Conservation (phyloP, 1,284 basidiomycete species). For the Erythrobasidium hasegawianum region DNA sequence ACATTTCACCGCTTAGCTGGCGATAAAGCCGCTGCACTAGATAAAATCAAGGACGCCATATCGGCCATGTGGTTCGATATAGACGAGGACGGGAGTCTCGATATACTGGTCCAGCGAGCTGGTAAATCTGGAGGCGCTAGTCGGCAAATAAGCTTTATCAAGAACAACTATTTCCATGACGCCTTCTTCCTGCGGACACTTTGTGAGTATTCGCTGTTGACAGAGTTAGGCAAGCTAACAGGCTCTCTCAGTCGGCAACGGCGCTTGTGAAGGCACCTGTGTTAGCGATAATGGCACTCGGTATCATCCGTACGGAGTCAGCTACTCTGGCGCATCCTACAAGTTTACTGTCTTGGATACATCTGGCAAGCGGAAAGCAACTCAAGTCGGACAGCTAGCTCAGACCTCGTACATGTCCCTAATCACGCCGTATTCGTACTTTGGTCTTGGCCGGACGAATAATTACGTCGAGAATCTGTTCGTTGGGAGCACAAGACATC, state of each 20-base stretch:
- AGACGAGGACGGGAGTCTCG: constrained; percentile 90
- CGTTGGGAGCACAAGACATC: constrained; percentile 77
- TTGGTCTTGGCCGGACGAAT: constrained; percentile 97
- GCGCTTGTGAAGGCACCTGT: constrained; percentile 82
- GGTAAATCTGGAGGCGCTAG: constrained; percentile 56
- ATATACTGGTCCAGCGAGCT: constrained; percentile 82
- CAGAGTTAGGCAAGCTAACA: not conserved
- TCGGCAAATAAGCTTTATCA: constrained; percentile 67
- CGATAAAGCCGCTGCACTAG: constrained; percentile 63
- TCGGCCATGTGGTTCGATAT: constrained; percentile 81
- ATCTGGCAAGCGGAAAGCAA: constrained; percentile 79
- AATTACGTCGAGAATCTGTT: constrained; percentile 98
- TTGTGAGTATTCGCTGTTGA: constrained; percentile 54
- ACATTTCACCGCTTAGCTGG: constrained; percentile 60
- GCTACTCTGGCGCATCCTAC: constrained; percentile 89
- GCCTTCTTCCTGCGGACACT: constrained; percentile 98
- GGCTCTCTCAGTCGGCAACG: constrained; percentile 68
- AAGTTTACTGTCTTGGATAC: constrained; percentile 97
- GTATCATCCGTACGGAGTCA: constrained; percentile 85
- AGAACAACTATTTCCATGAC: constrained; percentile 98
- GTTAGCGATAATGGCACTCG: constrained; percentile 59
- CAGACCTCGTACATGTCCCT: constrained; percentile 87
- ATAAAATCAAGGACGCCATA: constrained; percentile 69
- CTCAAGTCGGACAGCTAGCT: constrained; percentile 67
- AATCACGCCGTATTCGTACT: constrained; percentile 86